Evolutionary conservation across 495 filamentous ascomycete species (phyloP), one percentile per base, ranked within the genome.

Genomic region (Neurospora sp.): DNA sequence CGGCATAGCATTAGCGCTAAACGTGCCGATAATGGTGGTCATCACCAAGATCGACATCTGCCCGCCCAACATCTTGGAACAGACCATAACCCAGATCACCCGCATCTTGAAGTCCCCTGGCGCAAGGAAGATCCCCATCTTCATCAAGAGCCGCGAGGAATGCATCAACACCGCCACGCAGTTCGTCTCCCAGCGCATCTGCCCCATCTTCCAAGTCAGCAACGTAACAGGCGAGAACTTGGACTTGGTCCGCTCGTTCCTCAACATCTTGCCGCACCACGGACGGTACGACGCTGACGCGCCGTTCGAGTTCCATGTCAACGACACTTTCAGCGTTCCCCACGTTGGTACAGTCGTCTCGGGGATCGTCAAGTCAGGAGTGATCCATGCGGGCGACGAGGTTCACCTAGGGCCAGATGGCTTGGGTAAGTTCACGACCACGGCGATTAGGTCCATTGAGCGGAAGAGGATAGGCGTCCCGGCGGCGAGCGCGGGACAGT

Each of bases 41-140:
- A 90, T 99, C 72, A 99, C 96, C 80, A 99, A 99, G 82, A 98
- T 98, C 75, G 96, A 99, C 81, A 99, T 98, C 70, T 99, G 96
- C 78, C 96, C 96, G 20, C 96, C 96, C 0, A 91, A 99, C 73
- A 97, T 99, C 78, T 82, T 99, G 20, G 88, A 97, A 82, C 91
- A 99, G 82, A 99, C 96, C 42, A 90, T 98, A 69, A 90, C 89
- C n/a, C 95, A 98, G 77, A 87, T 99, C 71, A 92, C 88, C 27
- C 91, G 94, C 74, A 98, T 98, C 71, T 84, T 98, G 70, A 98
- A 98, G 82, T 94, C 91, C 45, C 94, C 94, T 9, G 96, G 94
- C 1, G 96, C 96, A 22, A 85, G 92, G 35, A 99, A 99, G 84
- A 97, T 99, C 71, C 96, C 96, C n/a, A 93, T 98, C 70, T 96